Conservation (phyloP, 1,284 basidiomycete species). For the Rhodotorula sp. region DNA sequence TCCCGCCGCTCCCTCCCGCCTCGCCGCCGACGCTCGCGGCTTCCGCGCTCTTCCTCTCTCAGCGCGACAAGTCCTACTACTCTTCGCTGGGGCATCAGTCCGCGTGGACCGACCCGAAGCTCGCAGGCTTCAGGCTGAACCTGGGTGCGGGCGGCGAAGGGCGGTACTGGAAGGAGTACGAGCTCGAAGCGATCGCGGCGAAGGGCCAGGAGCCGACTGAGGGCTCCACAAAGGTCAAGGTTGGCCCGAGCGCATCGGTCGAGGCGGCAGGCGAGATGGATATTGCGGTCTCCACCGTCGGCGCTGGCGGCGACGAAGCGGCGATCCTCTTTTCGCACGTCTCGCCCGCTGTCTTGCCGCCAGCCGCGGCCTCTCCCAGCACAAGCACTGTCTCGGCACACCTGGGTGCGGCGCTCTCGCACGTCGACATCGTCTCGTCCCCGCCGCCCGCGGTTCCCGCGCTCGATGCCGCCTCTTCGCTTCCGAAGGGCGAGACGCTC, state of each 20-base stretch:
- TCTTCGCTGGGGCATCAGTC: slow-evolving; percentile 11
- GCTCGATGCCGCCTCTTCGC: neutral
- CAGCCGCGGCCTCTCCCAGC: neutral
- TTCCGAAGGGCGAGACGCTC: slow-evolving; percentile 13
- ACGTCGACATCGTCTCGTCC: slow-evolving; percentile 31
- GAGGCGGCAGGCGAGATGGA: neutral
- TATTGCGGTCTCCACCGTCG: slow-evolving; percentile 22
- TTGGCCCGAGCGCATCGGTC: slow-evolving; percentile 4
- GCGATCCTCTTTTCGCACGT: slow-evolving; percentile 6
- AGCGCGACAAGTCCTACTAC: slow-evolving; percentile 58
- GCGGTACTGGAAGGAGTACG: slow-evolving; percentile 11
- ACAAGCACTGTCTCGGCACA: slow-evolving; percentile 4
- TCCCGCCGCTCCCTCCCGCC: slow-evolving; percentile 64
- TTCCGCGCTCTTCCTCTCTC: slow-evolving; percentile 71
- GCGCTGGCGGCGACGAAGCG: neutral
- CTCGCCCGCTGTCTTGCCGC: neutral
- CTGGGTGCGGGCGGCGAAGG: slow-evolving; percentile 12
- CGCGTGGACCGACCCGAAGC: slow-evolving; percentile 24
- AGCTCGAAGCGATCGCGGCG: slow-evolving; percentile 5
- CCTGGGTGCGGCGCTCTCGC: slow-evolving; percentile 9
- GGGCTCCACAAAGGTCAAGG: neutral
- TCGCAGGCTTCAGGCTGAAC: slow-evolving; percentile 32
- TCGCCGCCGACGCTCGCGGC: slow-evolving; percentile 68
- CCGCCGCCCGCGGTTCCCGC: neutral
- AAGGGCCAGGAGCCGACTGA: neutral